Evolutionary conservation across 2,329 filamentous ascomycete species (phyloP).

Genomic region (Xylariaceae sp.): DNA sequence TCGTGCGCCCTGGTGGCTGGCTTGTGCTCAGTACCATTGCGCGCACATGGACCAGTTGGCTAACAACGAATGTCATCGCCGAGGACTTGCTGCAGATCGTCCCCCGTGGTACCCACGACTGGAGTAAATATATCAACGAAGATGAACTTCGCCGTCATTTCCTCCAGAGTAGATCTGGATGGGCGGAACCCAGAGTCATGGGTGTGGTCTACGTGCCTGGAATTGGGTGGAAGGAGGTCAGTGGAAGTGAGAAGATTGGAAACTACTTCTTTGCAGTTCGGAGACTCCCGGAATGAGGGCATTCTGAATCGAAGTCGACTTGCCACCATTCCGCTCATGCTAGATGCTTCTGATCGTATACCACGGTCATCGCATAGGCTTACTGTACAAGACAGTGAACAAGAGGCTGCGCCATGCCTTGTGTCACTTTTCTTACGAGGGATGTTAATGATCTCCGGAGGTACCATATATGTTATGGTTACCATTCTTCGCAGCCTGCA

Average conservation of each 20-base stretch:
- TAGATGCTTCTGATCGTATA: neutral
- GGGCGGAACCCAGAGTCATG: slow-evolving; percentile 57
- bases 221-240: slow-evolving; percentile 79
- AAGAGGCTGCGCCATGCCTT: neutral
- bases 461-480: neutral
- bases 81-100: slow-evolving; percentile 86
- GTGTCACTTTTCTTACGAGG: neutral
- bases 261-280: slow-evolving; percentile 92
- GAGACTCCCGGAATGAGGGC: slow-evolving; percentile 16
- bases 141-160: slow-evolving; percentile 63
- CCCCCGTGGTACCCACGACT: slow-evolving; percentile 89
- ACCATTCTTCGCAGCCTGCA: neutral
- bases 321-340: neutral
- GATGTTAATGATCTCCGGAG: neutral
- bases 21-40: slow-evolving; percentile 89
- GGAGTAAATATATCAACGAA: slow-evolving; percentile 91
- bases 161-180: slow-evolving; percentile 45
- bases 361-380: too few relatives aligned
- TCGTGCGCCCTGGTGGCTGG: slow-evolving; percentile 89
- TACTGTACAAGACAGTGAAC: too few relatives aligned
- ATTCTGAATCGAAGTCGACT: neutral
- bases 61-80: slow-evolving; percentile 87
- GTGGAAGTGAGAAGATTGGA: slow-evolving; percentile 75
- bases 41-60: slow-evolving; percentile 79
- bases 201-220: slow-evolving; percentile 90